Percentiles rank a stretch among this genome's conserved stretches.
Conservation (phyloP, 2,329 filamentous ascomycete species). For the Pseudogymnoascus sp. region DNA sequence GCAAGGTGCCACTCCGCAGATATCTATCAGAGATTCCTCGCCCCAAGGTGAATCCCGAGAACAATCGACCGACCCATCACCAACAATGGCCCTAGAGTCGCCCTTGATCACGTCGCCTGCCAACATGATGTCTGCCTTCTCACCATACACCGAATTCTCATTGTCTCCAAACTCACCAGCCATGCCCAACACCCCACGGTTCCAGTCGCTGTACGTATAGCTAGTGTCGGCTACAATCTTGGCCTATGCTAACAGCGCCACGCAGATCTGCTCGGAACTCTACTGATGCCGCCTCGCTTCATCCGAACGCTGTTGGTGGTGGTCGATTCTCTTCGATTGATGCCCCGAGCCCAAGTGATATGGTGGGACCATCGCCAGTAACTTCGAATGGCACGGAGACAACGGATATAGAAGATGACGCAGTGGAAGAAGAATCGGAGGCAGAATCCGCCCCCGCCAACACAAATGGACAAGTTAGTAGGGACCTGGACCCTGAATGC, state of each 20-base stretch:
- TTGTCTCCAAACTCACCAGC: slow-evolving; percentile 43
- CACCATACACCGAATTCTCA: slow-evolving; percentile 46
- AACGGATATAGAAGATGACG: slow-evolving; percentile 78
- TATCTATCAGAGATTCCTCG: slow-evolving; percentile 7
- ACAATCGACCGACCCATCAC: background rate
- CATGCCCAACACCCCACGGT: slow-evolving; percentile 35
- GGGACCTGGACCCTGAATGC: slow-evolving; percentile 1
- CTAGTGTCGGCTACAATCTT: background rate
- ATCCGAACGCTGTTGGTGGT: slow-evolving; percentile 38
- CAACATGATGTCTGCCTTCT: slow-evolving; percentile 45
- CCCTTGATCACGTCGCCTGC: slow-evolving; percentile 55
- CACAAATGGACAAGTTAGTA: slow-evolving; percentile 15
- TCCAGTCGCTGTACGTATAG: slow-evolving; percentile 42
- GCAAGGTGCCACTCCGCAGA: background rate
- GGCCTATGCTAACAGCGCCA: background rate
- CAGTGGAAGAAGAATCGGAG: slow-evolving; percentile 46
- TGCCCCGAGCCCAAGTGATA: slow-evolving; percentile 52
- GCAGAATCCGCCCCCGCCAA: slow-evolving; percentile 29
- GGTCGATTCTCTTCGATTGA: slow-evolving; percentile 22
- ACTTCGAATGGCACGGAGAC: slow-evolving; percentile 77
- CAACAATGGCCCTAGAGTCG: slow-evolving; percentile 50
- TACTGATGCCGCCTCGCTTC: slow-evolving; percentile 41
- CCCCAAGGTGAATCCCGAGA: background rate
- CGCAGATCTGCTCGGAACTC: slow-evolving; percentile 34
- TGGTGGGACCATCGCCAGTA: slow-evolving; percentile 73